Percentiles rank a stretch among this genome's conserved stretches.
These are phyloP conservation scores for Skeletonema potamos DNA, from an alignment of 108 stramenopile genomes.

Conservation along the genomic window DNA sequence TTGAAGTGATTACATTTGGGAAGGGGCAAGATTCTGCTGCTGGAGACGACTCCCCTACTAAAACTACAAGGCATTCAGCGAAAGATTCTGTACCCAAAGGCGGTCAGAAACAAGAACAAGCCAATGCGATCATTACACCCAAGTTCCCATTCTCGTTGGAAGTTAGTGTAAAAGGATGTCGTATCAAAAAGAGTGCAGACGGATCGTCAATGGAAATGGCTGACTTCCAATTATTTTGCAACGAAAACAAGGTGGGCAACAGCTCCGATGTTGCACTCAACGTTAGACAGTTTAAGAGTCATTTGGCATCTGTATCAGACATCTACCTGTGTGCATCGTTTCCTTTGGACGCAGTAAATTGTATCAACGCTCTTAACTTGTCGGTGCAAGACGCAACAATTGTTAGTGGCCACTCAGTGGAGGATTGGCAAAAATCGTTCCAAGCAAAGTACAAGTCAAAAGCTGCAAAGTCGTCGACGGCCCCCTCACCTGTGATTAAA, in stretches of 20 bases:
- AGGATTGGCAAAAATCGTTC: constrained; percentile 27
- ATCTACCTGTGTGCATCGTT: constrained; percentile 26
- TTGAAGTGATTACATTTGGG: constrained; percentile 18
- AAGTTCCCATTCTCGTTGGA: constrained; percentile 7
- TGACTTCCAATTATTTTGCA: background rate
- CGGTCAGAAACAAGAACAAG: background rate
- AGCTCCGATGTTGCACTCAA: constrained; percentile 29
- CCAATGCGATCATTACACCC: constrained; percentile 5
- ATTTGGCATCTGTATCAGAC: constrained; percentile 13
- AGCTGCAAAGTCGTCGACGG: background rate
- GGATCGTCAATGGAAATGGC: constrained; percentile 10
- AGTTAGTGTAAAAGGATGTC: constrained; percentile 16
- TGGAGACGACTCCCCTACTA: background rate
- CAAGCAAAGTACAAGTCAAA: constrained; percentile 4
- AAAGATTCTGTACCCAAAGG: background rate
- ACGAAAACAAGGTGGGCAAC: background rate
- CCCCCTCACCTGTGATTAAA: constrained; percentile 10
- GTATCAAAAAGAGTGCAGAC: constrained; percentile 20
- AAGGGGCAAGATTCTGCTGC: constrained; percentile 6
- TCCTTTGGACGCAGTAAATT: constrained; percentile 20
- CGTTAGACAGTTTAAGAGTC: constrained; percentile 15
- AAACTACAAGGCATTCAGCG: background rate
- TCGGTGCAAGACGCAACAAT: constrained; percentile 7
- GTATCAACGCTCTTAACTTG: constrained; percentile 17
- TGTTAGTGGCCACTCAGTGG: constrained; percentile 17